Evolutionary conservation across 768 basidiomycete species (phyloP), one percentile per base, ranked within the genome.

Genomic region (Amanita muscaria): DNA sequence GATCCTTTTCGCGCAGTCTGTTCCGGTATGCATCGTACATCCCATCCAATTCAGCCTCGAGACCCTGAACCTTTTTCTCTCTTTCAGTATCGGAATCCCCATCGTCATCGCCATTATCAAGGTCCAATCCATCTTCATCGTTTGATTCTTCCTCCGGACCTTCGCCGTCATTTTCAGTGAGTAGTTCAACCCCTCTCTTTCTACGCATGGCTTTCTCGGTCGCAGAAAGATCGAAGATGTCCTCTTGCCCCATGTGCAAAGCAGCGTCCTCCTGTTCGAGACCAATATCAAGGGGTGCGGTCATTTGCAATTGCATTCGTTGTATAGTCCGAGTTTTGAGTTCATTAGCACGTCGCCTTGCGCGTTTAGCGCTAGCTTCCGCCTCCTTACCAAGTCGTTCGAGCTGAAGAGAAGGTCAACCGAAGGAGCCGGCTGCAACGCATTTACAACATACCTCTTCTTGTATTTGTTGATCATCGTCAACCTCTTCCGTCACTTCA

Each of bases 301-400:
- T 88, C 96, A 99, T 99, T 58, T 88, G 84, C 36, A 98, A 73
- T 59, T 98, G 96, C 79, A 98, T 86, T 42, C 93, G 84, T 57
- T 90, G 88, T 31, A 98, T 82, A 1, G 90, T 88, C 51, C 84
- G 79, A 22, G 76, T 72, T 64, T 87, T 89, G 56, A 87, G 70
- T 66, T 98, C 96, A 63, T 97, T 97, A 2, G 83, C 79, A 27
- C 80, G 76, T 43, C 91, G 77, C 42, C 87, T 76, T 53, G 89
- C 86, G 6, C 87, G 83, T 60, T 90, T 91, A 31, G 74, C 60
- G 37, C 81, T 78, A 22, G 82, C 76, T 31, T 74, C 69, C 23
- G 77, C 82, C 64, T 89, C 92, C 1, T 75, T 70, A 49, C 89
- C 88, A 11, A 91, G 68, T 36, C 85, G 80, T 57, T 87, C 85